phyloP scores from a whole-genome alignment of 352 stramenopile genomes.

The Phytopythium helicoides region DNA sequence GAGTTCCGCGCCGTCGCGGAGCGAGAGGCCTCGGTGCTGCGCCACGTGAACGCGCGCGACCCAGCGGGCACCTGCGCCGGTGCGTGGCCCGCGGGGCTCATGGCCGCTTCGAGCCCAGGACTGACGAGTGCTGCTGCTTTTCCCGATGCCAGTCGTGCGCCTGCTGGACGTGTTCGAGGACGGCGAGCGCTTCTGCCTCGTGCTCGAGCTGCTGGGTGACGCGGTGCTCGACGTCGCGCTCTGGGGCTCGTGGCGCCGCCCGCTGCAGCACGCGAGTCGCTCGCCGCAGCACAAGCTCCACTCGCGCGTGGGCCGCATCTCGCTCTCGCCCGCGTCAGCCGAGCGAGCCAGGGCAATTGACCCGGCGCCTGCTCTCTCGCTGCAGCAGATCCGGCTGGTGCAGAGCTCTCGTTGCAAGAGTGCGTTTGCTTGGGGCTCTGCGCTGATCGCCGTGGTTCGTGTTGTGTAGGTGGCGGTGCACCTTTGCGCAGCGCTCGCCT shows the following conservation, averaged over 20 bases:
- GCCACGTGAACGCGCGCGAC: slow-evolving; percentile 35
- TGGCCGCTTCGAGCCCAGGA: no score
- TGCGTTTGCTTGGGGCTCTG: no score
- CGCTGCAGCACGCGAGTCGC: slow-evolving; percentile 60
- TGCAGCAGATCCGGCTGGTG: slow-evolving; percentile 42
- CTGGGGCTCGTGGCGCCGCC: slow-evolving; percentile 91
- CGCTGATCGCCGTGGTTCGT: slow-evolving; percentile 1
- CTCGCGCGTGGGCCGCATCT: slow-evolving; percentile 21
- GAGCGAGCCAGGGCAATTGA: background rate
- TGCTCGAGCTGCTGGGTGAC: slow-evolving; percentile 62
- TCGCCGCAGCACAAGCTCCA: slow-evolving; percentile 43
- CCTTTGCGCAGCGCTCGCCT: slow-evolving; percentile 58
- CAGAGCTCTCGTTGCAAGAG: no score
- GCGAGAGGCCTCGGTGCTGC: slow-evolving; percentile 52
- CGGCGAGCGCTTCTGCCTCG: slow-evolving; percentile 52
- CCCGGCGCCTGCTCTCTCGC: slow-evolving; percentile 20
- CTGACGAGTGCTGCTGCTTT: slow-evolving; percentile 9
- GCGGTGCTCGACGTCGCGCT: slow-evolving; percentile 93
- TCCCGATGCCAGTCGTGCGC: slow-evolving; percentile 42
- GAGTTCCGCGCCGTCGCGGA: slow-evolving; percentile 54
- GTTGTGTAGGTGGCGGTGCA: slow-evolving; percentile 44
- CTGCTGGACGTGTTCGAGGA: slow-evolving; percentile 59
- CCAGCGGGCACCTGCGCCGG: slow-evolving; percentile 31
- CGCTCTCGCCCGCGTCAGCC: background rate
- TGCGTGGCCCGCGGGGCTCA: slow-evolving; percentile 13